These are phyloP conservation scores for Metschnikowia orientalis DNA, from an alignment of 805 yeast species.

Conservation along the genomic window DNA sequence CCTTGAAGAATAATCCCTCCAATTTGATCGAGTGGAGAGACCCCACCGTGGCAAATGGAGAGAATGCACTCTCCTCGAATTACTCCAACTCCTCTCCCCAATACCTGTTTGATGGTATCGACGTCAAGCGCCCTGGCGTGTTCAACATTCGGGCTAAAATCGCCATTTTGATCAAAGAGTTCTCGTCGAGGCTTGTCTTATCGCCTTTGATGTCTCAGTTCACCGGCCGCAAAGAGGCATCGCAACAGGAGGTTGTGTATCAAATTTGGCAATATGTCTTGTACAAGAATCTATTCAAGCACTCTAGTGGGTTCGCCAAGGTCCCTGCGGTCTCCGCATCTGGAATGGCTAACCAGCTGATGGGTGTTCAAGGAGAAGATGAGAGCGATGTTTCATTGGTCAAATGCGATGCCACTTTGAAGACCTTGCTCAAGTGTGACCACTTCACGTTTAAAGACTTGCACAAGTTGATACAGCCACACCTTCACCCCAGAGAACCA, in stretches of 20 bases:
- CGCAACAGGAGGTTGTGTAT: slow-evolving; percentile 81
- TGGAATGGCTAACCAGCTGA: slow-evolving; percentile 15
- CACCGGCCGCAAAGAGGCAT: slow-evolving; percentile 71
- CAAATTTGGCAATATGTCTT: slow-evolving; percentile 76
- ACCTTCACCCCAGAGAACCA: slow-evolving; percentile 79
- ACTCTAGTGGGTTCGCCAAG: slow-evolving; percentile 25
- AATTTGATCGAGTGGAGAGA: slow-evolving; percentile 88
- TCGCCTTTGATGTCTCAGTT: slow-evolving; percentile 62
- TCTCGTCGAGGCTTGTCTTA: slow-evolving; percentile 61
- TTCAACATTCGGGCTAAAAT: slow-evolving; percentile 57
- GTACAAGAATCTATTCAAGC: slow-evolving; percentile 52
- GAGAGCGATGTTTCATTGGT: slow-evolving; percentile 34
- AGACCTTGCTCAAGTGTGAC: slow-evolving; percentile 43
- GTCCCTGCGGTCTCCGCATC: slow-evolving; percentile 39
- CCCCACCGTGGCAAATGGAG: slow-evolving; percentile 31
- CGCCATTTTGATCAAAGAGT: slow-evolving; percentile 69
- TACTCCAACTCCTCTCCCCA: slow-evolving; percentile 17
- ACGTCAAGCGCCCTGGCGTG: slow-evolving; percentile 73
- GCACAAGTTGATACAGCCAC: slow-evolving; percentile 60
- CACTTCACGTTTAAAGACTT: slow-evolving; percentile 67
- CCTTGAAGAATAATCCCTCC: slow-evolving; percentile 26
- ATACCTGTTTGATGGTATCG: slow-evolving; percentile 74
- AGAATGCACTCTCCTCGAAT: slow-evolving; percentile 18
- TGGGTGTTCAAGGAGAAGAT: slow-evolving; percentile 20
- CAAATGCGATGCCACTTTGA: slow-evolving; percentile 43